A percentile compares a stretch with the other conserved stretches of the same genome.
These are phyloP conservation scores for Cytidiella melzeri DNA, from an alignment of 768 basidiomycete species.

Conservation along the genomic window DNA sequence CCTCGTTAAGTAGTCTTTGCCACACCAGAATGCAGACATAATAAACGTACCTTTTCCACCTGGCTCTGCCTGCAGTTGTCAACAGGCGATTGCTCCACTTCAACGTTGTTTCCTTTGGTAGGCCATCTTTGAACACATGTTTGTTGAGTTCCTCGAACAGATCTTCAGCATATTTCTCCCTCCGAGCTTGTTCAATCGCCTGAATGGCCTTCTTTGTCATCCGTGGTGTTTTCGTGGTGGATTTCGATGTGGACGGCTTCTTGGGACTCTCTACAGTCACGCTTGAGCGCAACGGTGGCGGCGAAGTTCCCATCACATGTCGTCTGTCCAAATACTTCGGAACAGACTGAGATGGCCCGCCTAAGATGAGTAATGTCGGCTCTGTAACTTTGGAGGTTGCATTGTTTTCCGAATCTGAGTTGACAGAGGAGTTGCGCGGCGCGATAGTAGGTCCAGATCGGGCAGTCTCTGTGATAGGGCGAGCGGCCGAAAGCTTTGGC, in stretches of 20 bases:
- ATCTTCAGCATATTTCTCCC: slow-evolving; percentile 46
- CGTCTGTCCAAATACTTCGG: background rate
- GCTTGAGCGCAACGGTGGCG: background rate
- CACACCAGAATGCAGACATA: background rate
- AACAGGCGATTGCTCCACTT: slow-evolving; percentile 63
- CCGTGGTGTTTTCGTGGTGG: slow-evolving; percentile 15
- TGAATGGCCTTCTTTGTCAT: slow-evolving; percentile 36
- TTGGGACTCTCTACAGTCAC: background rate
- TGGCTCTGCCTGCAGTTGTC: slow-evolving; percentile 67
- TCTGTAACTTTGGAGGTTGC: background rate
- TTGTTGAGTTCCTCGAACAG: slow-evolving; percentile 59
- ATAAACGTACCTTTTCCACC: slow-evolving; percentile 47
- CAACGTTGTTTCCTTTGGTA: slow-evolving; percentile 51
- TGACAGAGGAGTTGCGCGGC: background rate
- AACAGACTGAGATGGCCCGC: background rate
- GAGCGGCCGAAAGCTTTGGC: too few species aligned
- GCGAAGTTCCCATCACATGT: background rate
- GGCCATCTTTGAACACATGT: slow-evolving; percentile 44
- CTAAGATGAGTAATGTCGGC: background rate
- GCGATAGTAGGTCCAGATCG: too few species aligned
- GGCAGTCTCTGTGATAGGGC: too few species aligned
- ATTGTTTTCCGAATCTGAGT: background rate
- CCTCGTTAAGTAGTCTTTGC: background rate
- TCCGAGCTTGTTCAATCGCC: slow-evolving; percentile 37
- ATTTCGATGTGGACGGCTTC: background rate